Percentiles rank a stretch among this genome's conserved stretches.
phyloP scores from a whole-genome alignment of 169 alveolate genomes.

The Eimeria praecox region DNA sequence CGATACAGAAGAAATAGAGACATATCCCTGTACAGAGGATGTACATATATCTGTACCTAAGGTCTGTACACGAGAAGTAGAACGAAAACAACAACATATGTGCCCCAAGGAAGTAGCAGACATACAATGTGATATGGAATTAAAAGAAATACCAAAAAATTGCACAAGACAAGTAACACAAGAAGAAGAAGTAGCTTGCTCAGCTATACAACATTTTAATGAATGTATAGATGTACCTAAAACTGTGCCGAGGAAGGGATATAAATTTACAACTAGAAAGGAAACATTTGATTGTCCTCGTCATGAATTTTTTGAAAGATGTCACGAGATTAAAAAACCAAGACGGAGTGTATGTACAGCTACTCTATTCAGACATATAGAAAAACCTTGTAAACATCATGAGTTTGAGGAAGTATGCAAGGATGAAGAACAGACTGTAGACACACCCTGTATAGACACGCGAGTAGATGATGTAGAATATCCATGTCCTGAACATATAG shows the following conservation, averaged over 20 bases:
- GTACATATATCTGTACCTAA: constrained; percentile 66
- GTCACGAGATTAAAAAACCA: constrained; percentile 79
- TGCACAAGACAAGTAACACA: constrained; percentile 66
- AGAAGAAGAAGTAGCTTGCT: constrained; percentile 79
- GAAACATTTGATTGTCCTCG: constrained; percentile 78
- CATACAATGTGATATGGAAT: constrained; percentile 76
- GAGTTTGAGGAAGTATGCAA: constrained; percentile 62
- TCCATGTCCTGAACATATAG: constrained; percentile 75
- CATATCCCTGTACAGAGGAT: constrained; percentile 81
- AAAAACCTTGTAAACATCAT: constrained; percentile 69
- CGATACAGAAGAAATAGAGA: constrained; percentile 69
- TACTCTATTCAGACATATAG: constrained; percentile 61
- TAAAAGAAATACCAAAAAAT: constrained; percentile 48
- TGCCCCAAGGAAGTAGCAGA: constrained; percentile 76
- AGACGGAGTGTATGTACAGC: constrained; percentile 54
- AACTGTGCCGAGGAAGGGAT: constrained; percentile 57
- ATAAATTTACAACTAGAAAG: not conserved
- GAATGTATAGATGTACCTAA: constrained; percentile 72
- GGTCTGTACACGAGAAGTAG: constrained; percentile 71
- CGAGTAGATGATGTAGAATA: constrained; percentile 64
- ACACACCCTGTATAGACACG: constrained; percentile 67
- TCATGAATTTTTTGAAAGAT: constrained; percentile 64
- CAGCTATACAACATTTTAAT: constrained; percentile 33
- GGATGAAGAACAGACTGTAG: constrained; percentile 56
- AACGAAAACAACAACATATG: constrained; percentile 26